Base-by-base conservation (phyloP, 75 land plant species). In the Cryptomeria japonica region DNA sequence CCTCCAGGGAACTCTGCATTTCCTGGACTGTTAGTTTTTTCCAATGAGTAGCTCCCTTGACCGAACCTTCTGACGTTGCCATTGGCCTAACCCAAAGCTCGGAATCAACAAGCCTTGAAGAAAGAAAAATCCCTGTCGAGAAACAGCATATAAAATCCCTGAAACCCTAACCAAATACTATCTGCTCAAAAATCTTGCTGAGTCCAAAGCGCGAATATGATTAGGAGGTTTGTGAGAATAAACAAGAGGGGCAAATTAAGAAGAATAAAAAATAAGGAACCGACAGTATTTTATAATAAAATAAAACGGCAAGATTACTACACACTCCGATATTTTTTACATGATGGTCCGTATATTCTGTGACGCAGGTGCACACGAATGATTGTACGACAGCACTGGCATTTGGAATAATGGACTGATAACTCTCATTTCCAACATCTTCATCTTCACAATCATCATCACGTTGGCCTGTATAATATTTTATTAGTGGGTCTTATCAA, bases 1-100 rank as follows among this genome's bases (percentile, higher is more conserved):
- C 84, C 13, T 82, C 84, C 32, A 82, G 39, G 84, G 84, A 39
- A 28, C 84, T 51, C 84, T 82, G 84, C 84, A 82, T 82, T n/a
- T 46, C 84, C 49, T 82, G 84, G 34, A 82, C 84, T 9, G 84
- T 82, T n/a, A 82, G 16, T 46, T 82, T 82, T 46, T 82, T 82
- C 84, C 84, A 46, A 41, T 82, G 84, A n/a, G 47, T 82, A 31
- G 84, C 5, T 46, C 84, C 84, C 84, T 82, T 82, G 51, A 47
- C 39, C 84, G 84, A 82, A 82, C 32, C 44, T 13, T 82, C 51
- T 44, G 84, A 11, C 31, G 49, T 44, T 9, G 84, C 47, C 84
- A 82, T 82, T 82, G n/a, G 31, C 47, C 12, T 0, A 44, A 25
- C 13, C 14, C 11, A 82, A 13, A 34, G 12, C 77, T 73, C 37